These are phyloP conservation scores for Boletales sp. DNA, from an alignment of 768 basidiomycete genomes.

Conservation along the genomic window DNA sequence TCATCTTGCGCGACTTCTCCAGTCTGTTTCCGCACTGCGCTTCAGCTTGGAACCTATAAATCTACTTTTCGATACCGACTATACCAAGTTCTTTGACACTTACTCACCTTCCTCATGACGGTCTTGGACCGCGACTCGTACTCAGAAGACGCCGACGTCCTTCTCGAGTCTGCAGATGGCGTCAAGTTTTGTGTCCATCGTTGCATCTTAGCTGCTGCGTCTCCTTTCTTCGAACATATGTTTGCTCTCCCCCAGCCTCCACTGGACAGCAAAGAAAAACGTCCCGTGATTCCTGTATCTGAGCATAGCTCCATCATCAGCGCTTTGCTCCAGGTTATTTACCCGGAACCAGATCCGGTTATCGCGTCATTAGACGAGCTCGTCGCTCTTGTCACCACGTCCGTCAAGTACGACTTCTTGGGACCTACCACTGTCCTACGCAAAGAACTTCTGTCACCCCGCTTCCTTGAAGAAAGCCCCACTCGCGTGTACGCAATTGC, in stretches of 20 bases:
- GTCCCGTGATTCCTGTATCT: slow-evolving; percentile 52
- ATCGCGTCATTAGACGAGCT: slow-evolving; percentile 54
- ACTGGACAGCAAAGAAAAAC: slow-evolving; percentile 20
- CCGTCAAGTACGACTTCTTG: slow-evolving; percentile 62
- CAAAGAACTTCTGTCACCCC: slow-evolving; percentile 45
- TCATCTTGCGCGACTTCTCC: neutral
- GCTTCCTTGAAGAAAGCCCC: slow-evolving; percentile 46
- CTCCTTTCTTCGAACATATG: slow-evolving; percentile 68
- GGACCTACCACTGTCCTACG: slow-evolving; percentile 48
- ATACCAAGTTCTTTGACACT: neutral
- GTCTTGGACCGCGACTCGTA: slow-evolving; percentile 35
- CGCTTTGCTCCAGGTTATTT: slow-evolving; percentile 55
- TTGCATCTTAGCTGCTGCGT: slow-evolving; percentile 58
- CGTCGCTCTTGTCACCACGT: slow-evolving; percentile 45
- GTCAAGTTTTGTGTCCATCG: slow-evolving; percentile 59
- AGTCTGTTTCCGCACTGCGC: neutral
- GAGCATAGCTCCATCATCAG: slow-evolving; percentile 47
- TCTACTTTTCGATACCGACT: neutral
- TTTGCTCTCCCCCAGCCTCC: slow-evolving; percentile 58
- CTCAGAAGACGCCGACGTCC: slow-evolving; percentile 48
- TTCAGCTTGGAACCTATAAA: slow-evolving; percentile 20
- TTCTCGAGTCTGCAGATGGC: slow-evolving; percentile 43
- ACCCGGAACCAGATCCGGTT: slow-evolving; percentile 55
- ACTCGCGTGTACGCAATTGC: slow-evolving; percentile 70
- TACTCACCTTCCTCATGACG: slow-evolving; percentile 23